Evolutionary conservation across 441 rosid species (phyloP).

Genomic region (Croton setiger): DNA sequence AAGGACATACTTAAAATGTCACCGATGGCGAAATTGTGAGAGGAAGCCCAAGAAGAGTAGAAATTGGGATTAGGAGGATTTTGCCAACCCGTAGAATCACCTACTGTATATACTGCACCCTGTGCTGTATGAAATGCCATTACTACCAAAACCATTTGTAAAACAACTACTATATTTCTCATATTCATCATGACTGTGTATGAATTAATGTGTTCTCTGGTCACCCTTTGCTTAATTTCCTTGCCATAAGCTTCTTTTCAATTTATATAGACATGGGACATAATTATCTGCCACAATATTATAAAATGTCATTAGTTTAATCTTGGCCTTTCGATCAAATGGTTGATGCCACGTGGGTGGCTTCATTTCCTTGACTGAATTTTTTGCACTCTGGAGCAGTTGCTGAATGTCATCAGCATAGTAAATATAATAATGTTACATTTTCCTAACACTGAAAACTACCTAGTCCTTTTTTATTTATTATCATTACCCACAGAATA

Average conservation of each 20-base stretch:
- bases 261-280: conserved; percentile 14
- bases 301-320: neutral
- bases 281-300: neutral
- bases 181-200: neutral
- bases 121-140: conserved; percentile 7
- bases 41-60: conserved; percentile 37
- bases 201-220: conserved; percentile 21
- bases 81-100: conserved; percentile 32
- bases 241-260: neutral
- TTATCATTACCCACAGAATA: neutral
- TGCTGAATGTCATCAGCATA: conserved; percentile 16
- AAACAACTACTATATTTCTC: neutral
- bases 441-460: neutral
- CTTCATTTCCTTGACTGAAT: neutral
- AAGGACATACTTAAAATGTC: conserved; percentile 35
- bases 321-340: neutral
- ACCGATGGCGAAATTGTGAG: conserved; percentile 19
- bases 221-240: conserved; percentile 21
- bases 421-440: neutral
- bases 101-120: conserved; percentile 28
- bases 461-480: no score
- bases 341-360: neutral
- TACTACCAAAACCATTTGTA: neutral
- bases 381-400: neutral
- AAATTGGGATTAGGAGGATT: conserved; percentile 3